phyloP scores from a whole-genome alignment of 495 filamentous ascomycete species.

The Aspergillus campestris region DNA sequence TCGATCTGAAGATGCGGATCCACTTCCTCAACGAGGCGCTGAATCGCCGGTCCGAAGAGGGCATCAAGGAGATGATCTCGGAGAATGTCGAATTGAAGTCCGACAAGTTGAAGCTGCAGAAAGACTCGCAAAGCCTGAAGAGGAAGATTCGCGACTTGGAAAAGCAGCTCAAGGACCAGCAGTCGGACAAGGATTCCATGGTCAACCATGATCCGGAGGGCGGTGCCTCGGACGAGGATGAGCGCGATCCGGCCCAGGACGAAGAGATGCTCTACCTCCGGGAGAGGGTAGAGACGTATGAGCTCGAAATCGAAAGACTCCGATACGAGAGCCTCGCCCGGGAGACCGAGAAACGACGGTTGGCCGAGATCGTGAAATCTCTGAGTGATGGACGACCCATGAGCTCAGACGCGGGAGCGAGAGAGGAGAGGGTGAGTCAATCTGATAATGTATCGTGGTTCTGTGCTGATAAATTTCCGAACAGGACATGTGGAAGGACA shows the following conservation, averaged over 20 bases:
- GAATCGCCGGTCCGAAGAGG: conserved; percentile 89
- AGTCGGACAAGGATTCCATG: conserved; percentile 49
- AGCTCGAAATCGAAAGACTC: conserved; percentile 73
- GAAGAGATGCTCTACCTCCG: conserved; percentile 76
- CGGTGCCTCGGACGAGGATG: conserved; percentile 42
- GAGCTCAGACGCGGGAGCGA: conserved; percentile 60
- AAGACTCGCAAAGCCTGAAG: conserved; percentile 76
- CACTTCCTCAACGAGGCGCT: conserved; percentile 92
- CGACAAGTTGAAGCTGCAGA: conserved; percentile 73
- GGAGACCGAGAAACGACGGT: conserved; percentile 71
- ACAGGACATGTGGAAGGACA: conserved; percentile 84
- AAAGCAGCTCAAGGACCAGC: conserved; percentile 63
- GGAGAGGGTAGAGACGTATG: conserved; percentile 75
- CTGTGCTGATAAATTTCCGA: conserved; percentile 3
- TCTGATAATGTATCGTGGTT: neutral
- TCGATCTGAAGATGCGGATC: conserved; percentile 94
- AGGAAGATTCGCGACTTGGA: conserved; percentile 76
- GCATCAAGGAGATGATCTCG: conserved; percentile 92
- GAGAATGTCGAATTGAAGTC: conserved; percentile 96
- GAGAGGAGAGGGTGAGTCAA: conserved; percentile 63
- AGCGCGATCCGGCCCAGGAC: conserved; percentile 47
- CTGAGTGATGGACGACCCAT: conserved; percentile 56
- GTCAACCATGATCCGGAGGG: conserved; percentile 53
- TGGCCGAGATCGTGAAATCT: conserved; percentile 69
- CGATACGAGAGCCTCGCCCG: conserved; percentile 63